Evolutionary conservation across 208 protist species (phyloP).

Genomic region (Acanthamoeba rhysodes): DNA sequence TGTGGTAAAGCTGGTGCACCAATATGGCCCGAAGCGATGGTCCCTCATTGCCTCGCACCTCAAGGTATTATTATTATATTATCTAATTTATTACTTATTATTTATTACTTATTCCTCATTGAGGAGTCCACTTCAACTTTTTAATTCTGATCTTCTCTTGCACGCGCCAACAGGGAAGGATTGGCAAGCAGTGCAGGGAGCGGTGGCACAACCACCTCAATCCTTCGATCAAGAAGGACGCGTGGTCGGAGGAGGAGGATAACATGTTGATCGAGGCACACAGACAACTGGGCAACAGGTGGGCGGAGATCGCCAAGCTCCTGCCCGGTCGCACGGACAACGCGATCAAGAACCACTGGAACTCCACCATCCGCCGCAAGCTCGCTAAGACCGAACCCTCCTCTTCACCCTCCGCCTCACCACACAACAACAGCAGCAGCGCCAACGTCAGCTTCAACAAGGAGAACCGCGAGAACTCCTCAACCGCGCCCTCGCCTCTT

Average conservation of each 20-base stretch:
- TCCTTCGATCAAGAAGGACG: constrained; percentile 88
- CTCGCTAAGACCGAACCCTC: not conserved
- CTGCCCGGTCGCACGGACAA: constrained; percentile 91
- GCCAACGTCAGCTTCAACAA: not conserved
- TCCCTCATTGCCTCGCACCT: constrained; percentile 80
- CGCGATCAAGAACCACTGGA: constrained; percentile 93
- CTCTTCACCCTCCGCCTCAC: not conserved
- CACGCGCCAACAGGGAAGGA: constrained; percentile 64
- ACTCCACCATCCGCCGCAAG: constrained; percentile 82
- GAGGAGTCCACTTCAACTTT: too few species aligned
- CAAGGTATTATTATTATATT: not conserved
- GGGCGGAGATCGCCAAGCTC: constrained; percentile 91
- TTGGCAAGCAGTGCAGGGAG: constrained; percentile 85
- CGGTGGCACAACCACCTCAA: constrained; percentile 90
- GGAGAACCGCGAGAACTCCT: not conserved
- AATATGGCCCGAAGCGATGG: constrained; percentile 82
- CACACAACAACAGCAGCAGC: not conserved
- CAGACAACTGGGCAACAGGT: constrained; percentile 81
- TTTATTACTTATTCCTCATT: too few species aligned
- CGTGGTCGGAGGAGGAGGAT: constrained; percentile 83
- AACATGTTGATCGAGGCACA: constrained; percentile 42
- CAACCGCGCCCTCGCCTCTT: not conserved
- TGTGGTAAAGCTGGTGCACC: constrained; percentile 73
- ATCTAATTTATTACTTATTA: too few species aligned
- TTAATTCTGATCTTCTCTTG: too few species aligned